Conservation (phyloP, 306 rosid species). For the Vicia faba region DNA sequence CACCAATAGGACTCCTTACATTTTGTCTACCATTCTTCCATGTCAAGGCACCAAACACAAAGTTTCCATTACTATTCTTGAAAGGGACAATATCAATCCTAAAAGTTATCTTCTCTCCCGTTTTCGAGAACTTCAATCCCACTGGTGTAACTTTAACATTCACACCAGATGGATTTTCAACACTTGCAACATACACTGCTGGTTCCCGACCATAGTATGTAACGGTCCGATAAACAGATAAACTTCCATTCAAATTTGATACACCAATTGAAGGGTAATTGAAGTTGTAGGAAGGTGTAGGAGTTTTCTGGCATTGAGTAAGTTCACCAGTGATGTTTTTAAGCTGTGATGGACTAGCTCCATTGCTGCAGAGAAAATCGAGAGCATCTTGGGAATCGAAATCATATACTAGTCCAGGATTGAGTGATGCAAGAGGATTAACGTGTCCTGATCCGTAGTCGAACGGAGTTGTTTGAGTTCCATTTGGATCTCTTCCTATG, state of each 20-base stretch:
- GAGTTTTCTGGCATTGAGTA: constrained; percentile 47
- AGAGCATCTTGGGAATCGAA: constrained; percentile 60
- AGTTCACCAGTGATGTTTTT: constrained; percentile 55
- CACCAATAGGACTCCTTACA: constrained; percentile 68
- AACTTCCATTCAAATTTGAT: constrained; percentile 64
- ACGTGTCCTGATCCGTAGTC: constrained; percentile 69
- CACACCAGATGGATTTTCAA: constrained; percentile 57
- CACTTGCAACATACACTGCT: constrained; percentile 49
- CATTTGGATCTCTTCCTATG: constrained; percentile 69
- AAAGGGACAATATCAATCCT: constrained; percentile 53
- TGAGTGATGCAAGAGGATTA: constrained; percentile 58
- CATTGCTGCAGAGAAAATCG: constrained; percentile 61
- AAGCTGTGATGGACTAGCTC: constrained; percentile 57
- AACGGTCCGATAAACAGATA: constrained; percentile 60
- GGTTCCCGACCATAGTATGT: constrained; percentile 53
- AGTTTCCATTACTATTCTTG: constrained; percentile 57
- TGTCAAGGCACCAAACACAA: constrained; percentile 73
- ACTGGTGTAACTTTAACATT: constrained; percentile 50
- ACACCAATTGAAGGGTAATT: constrained; percentile 77
- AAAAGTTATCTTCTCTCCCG: constrained; percentile 49
- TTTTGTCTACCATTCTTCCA: constrained; percentile 62
- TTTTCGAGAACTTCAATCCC: constrained; percentile 42
- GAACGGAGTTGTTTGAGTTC: constrained; percentile 59
- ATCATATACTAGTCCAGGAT: constrained; percentile 62
- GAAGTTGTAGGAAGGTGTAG: constrained; percentile 57